Percentiles rank a stretch among this genome's conserved stretches.
These are phyloP conservation scores for Henningerozyma blattae DNA, from an alignment of 805 yeast genomes.

Conservation along the genomic window DNA sequence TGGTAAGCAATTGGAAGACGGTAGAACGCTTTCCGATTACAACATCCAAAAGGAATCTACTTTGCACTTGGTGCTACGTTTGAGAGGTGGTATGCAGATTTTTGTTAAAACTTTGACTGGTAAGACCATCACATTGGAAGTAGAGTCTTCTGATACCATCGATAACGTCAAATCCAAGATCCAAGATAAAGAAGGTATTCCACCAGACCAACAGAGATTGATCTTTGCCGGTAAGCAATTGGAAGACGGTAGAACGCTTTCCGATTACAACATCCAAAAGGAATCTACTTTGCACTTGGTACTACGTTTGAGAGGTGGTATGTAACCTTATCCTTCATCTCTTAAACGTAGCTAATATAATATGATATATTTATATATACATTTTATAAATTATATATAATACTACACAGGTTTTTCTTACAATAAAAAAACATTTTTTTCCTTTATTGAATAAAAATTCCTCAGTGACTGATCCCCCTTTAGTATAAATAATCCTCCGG, in stretches of 20 bases:
- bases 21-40: constrained; percentile 60
- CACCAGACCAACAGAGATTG: constrained; percentile 58
- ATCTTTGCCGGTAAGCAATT: constrained; percentile 54
- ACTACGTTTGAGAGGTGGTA: constrained; percentile 58
- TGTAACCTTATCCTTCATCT: too few relatives aligned
- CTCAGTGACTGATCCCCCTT: too few relatives aligned
- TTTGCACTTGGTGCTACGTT: constrained; percentile 56
- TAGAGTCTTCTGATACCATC: constrained; percentile 87
- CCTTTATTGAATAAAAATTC: too few relatives aligned
- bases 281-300: constrained; percentile 60
- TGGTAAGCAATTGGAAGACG: constrained; percentile 63
- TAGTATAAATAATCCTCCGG: too few relatives aligned
- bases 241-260: constrained; percentile 57
- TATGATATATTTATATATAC: too few relatives aligned
- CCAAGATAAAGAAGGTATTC: constrained; percentile 60
- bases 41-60: constrained; percentile 66
- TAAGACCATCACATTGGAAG: constrained; percentile 73
- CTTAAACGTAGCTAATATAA: too few relatives aligned
- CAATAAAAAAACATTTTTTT: too few relatives aligned
- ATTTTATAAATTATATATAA: too few relatives aligned
- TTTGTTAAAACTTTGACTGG: constrained; percentile 28
- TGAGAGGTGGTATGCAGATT: constrained; percentile 54
- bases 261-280: constrained; percentile 60
- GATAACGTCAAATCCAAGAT: constrained; percentile 79
- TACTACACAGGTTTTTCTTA: too few relatives aligned